phyloP scores from a whole-genome alignment of 1,139 yeast genomes.

The Candida albicans region DNA sequence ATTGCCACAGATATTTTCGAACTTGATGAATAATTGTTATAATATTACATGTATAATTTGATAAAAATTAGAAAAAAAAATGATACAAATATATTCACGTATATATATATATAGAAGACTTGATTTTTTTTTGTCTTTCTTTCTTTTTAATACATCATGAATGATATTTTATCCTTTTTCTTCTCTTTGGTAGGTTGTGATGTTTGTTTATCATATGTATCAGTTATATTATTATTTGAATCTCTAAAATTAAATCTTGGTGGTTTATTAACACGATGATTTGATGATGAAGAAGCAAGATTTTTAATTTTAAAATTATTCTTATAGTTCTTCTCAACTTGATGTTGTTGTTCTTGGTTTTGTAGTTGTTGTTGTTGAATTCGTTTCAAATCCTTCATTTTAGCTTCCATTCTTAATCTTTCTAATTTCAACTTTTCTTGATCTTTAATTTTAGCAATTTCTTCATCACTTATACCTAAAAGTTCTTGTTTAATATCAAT shows the following conservation, averaged over 20 bases:
- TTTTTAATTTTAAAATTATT: constrained; percentile 32
- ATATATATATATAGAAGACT: constrained; percentile 1
- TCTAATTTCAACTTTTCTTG: constrained; percentile 14
- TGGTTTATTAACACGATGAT: constrained; percentile 28
- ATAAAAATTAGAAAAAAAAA: neutral
- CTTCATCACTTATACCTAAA: constrained; percentile 44
- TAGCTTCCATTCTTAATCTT: constrained; percentile 11
- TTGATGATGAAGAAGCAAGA: constrained; percentile 12
- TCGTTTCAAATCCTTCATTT: constrained; percentile 55
- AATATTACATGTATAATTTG: neutral
- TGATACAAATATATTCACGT: too few species aligned
- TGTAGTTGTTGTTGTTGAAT: constrained; percentile 12
- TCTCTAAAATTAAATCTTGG: constrained; percentile 30
- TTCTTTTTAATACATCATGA: constrained; percentile 17
- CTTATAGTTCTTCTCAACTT: constrained; percentile 19
- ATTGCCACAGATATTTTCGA: constrained; percentile 90
- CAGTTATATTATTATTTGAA: neutral
- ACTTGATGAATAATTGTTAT: constrained; percentile 44
- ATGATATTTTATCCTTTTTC: constrained; percentile 15
- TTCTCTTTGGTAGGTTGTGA: constrained; percentile 7
- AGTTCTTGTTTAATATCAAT: constrained; percentile 34
- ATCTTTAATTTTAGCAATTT: constrained; percentile 23
- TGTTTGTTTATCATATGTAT: neutral
- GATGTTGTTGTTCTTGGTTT: constrained; percentile 3
- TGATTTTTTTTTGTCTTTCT: too few species aligned